These are phyloP conservation scores for Serendipita vermifera DNA, from an alignment of 768 basidiomycete genomes.

Conservation along the genomic window DNA sequence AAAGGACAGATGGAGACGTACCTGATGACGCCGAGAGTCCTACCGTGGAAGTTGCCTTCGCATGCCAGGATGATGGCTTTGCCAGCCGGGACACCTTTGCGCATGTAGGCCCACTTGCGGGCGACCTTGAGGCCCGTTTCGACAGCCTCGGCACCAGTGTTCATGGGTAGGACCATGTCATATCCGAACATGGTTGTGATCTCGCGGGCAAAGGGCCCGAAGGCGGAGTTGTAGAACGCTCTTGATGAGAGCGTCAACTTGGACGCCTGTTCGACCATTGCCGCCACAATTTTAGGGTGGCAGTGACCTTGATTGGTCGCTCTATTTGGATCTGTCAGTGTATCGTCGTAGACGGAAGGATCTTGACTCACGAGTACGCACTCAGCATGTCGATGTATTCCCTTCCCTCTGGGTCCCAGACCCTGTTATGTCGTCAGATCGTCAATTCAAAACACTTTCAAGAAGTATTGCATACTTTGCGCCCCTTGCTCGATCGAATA, in stretches of 20 bases:
- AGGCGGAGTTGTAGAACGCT: slow-evolving; percentile 89
- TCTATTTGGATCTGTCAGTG: slow-evolving; percentile 28
- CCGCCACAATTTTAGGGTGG: slow-evolving; percentile 72
- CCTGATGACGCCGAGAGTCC: slow-evolving; percentile 83
- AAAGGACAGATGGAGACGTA: slow-evolving; percentile 23
- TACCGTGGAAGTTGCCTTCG: slow-evolving; percentile 89
- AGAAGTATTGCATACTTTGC: slow-evolving; percentile 84
- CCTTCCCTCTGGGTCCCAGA: slow-evolving; percentile 90
- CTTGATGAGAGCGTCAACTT: slow-evolving; percentile 87
- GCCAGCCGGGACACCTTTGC: slow-evolving; percentile 69
- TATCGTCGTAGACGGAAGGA: neutral
- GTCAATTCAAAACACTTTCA: too few species aligned
- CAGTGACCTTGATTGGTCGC: slow-evolving; percentile 94
- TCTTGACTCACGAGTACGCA: slow-evolving; percentile 74
- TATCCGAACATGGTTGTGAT: slow-evolving; percentile 77
- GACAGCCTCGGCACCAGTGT: slow-evolving; percentile 97
- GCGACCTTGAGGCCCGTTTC: slow-evolving; percentile 95
- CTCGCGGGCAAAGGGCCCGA: slow-evolving; percentile 80
- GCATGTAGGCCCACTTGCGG: slow-evolving; percentile 90
- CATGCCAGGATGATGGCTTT: slow-evolving; percentile 78
- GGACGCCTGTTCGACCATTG: slow-evolving; percentile 74
- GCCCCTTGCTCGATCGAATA: slow-evolving; percentile 81
- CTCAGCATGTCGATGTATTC: slow-evolving; percentile 98
- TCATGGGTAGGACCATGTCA: slow-evolving; percentile 97
- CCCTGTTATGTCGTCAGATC: too few species aligned